Conservation (phyloP, 257 asterid species). For the Paulownia fortunei region DNA sequence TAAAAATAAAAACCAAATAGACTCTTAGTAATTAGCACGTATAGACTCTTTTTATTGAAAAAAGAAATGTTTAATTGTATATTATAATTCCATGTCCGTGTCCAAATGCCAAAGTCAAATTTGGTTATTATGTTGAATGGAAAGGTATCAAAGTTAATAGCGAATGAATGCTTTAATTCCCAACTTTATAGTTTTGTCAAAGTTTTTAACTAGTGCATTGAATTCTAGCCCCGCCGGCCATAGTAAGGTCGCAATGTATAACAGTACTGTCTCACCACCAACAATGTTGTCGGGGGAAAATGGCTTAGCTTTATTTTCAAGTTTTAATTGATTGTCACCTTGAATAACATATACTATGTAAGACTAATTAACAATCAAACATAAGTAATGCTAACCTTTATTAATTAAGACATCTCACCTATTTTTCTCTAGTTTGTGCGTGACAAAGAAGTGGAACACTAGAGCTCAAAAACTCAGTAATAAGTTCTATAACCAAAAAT, state of each 20-base stretch:
- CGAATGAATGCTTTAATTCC: neutral
- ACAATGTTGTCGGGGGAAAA: slow-evolving; percentile 3
- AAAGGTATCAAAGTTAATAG: neutral
- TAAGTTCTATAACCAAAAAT: too few relatives aligned
- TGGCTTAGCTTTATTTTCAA: neutral
- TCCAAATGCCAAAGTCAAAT: neutral
- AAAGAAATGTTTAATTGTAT: neutral
- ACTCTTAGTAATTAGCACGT: too few relatives aligned
- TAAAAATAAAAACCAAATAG: too few relatives aligned
- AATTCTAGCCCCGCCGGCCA: neutral
- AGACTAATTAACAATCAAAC: neutral
- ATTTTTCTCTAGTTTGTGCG: too few relatives aligned
- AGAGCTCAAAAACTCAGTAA: too few relatives aligned
- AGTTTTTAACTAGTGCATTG: slow-evolving; percentile 13
- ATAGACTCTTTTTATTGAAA: too few relatives aligned
- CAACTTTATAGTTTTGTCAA: slow-evolving; percentile 2
- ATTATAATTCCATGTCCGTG: neutral
- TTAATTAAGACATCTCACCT: neutral
- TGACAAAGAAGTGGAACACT: too few relatives aligned
- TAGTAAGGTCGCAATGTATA: neutral
- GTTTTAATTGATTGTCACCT: neutral
- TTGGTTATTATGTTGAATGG: neutral
- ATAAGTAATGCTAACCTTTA: neutral
- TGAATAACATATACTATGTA: neutral
- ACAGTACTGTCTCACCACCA: neutral